Evolutionary conservation across 2,329 filamentous ascomycete genomes (phyloP).

Genomic region (Diplodia corticola): DNA sequence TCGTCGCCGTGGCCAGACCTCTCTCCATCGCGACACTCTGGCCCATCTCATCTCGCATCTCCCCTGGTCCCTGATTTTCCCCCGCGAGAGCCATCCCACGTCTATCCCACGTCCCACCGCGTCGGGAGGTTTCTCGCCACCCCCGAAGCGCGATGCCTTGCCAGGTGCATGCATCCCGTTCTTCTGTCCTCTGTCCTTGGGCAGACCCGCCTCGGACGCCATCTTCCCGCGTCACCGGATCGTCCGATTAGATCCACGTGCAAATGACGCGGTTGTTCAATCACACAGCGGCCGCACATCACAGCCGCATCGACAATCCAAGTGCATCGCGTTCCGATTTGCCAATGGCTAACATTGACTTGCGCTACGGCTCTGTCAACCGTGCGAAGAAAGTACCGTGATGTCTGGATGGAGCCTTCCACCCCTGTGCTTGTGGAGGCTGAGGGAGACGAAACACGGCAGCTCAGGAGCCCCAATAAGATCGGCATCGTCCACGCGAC

Average conservation of each 20-base stretch:
- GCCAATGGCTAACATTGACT: not conserved
- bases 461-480: not conserved
- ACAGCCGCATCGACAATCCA: not conserved
- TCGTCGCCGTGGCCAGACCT: not conserved
- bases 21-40: not conserved
- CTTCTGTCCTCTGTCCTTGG: not conserved
- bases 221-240: not conserved
- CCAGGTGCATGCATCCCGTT: constrained; percentile 4
- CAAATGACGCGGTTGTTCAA: constrained; percentile 2
- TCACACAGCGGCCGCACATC: not conserved
- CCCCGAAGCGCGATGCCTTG: not conserved
- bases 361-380: constrained; percentile 7
- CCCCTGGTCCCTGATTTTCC: constrained; percentile 9
- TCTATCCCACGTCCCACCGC: not conserved
- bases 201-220: constrained; percentile 3
- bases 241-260: not conserved
- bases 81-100: constrained; percentile 1
- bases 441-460: not conserved
- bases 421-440: not conserved
- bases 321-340: not conserved
- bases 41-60: constrained; percentile 6
- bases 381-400: not conserved
- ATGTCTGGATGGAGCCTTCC: not conserved
- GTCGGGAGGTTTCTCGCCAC: not conserved
- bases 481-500: not conserved